Evolutionary conservation across 257 asterid genomes (phyloP).

Genomic region (Nicotiana tabacum): DNA sequence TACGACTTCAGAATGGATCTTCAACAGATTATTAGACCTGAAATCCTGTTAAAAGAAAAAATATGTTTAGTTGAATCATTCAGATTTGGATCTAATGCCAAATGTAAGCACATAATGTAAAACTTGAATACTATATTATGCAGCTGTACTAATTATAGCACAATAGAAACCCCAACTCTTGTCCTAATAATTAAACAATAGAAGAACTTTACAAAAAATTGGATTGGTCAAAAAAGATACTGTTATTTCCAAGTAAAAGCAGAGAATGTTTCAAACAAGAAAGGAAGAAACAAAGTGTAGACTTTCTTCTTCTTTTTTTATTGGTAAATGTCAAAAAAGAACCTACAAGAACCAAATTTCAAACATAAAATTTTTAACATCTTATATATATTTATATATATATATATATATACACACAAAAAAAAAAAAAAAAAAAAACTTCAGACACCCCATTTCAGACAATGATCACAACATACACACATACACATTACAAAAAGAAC

Average conservation of each 20-base stretch:
- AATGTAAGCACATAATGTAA: neutral
- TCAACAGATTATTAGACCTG: neutral
- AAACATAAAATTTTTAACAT: neutral
- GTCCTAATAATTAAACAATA: neutral
- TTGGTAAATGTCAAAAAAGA: neutral
- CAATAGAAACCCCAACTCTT: neutral
- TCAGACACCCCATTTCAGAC: no score
- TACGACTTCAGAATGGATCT: slow-evolving; percentile 16
- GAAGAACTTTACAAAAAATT: neutral
- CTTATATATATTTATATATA: no score
- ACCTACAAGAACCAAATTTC: no score
- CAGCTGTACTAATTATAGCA: neutral
- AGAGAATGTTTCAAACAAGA: neutral
- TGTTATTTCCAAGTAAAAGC: neutral
- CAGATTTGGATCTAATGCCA: neutral
- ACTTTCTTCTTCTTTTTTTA: neutral
- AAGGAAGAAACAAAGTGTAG: neutral
- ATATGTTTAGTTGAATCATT: neutral
- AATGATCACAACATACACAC: no score
- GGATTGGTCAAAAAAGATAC: neutral
- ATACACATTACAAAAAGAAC: no score
- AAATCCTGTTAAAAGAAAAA: slow-evolving; percentile 12
- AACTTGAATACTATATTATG: neutral
- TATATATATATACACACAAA: no score
- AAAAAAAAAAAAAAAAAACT: no score